These are phyloP conservation scores for Rhizopus delemar DNA, from an alignment of 371 early-diverging fungal species.

Conservation along the genomic window DNA sequence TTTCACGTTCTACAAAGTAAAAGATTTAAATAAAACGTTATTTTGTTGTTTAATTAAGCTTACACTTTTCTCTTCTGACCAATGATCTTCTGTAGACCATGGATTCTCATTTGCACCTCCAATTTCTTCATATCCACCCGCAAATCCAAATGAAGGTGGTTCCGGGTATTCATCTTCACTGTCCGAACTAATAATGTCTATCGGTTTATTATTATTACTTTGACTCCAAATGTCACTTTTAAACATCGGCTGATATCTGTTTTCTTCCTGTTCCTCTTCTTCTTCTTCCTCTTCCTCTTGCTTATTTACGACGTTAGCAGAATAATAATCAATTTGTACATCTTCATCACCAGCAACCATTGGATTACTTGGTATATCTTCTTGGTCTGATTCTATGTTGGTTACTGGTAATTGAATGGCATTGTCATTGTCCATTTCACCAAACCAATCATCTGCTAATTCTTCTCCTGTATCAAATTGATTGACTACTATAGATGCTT, in stretches of 20 bases:
- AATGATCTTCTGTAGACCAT: slow-evolving; percentile 21
- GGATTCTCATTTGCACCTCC: slow-evolving; percentile 26
- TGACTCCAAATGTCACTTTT: slow-evolving; percentile 32
- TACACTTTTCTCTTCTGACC: neutral
- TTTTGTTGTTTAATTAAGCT: neutral
- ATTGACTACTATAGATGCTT: slow-evolving; percentile 43
- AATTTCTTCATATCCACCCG: slow-evolving; percentile 34
- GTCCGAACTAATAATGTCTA: slow-evolving; percentile 17
- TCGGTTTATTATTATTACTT: slow-evolving; percentile 1
- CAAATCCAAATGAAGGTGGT: slow-evolving; percentile 9
- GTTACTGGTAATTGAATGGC: neutral
- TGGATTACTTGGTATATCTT: slow-evolving; percentile 45
- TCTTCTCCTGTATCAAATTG: slow-evolving; percentile 48
- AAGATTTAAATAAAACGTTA: neutral
- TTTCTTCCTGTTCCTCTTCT: slow-evolving; percentile 2
- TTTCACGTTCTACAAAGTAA: slow-evolving; percentile 1
- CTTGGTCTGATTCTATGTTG: slow-evolving; percentile 37
- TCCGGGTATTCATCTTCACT: slow-evolving; percentile 30
- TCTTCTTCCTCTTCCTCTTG: slow-evolving; percentile 13
- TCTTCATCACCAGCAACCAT: slow-evolving; percentile 65
- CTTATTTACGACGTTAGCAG: neutral
- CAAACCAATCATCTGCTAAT: slow-evolving; percentile 60
- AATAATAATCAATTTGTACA: slow-evolving; percentile 45
- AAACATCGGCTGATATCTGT: slow-evolving; percentile 13
- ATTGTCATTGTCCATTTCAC: slow-evolving; percentile 28